Conservation (phyloP, 2,329 filamentous ascomycete species). For the Fusarium sp. region DNA sequence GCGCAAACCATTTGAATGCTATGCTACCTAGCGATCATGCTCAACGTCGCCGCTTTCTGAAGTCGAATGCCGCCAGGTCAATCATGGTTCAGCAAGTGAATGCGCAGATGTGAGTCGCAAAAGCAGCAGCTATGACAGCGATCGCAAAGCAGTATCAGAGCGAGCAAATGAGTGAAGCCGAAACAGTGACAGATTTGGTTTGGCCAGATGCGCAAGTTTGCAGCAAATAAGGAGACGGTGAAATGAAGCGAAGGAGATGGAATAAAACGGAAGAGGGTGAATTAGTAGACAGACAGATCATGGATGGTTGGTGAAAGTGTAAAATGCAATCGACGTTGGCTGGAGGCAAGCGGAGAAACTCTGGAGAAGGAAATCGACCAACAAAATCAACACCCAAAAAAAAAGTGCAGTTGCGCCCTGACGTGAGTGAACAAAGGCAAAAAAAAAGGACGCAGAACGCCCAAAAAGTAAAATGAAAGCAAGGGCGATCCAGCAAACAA, state of each 20-base stretch:
- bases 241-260: background rate
- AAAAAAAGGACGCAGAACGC: background rate
- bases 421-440: background rate
- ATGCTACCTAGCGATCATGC: slow-evolving; percentile 38
- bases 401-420: slow-evolving; percentile 5
- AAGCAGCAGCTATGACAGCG: slow-evolving; percentile 14
- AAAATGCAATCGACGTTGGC: slow-evolving; percentile 19
- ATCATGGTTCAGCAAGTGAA: slow-evolving; percentile 43
- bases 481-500: slow-evolving; percentile 22
- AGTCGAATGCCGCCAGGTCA: slow-evolving; percentile 36
- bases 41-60: slow-evolving; percentile 48
- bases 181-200: background rate
- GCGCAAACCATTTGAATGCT: slow-evolving; percentile 38
- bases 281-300: background rate
- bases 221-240: background rate
- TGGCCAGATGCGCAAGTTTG: background rate
- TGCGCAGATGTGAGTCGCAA: slow-evolving; percentile 7
- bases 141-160: slow-evolving; percentile 1
- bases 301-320: slow-evolving; percentile 2
- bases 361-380: slow-evolving; percentile 17
- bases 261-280: background rate
- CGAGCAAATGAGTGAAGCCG: slow-evolving; percentile 8
- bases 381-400: slow-evolving; percentile 7
- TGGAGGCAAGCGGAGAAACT: slow-evolving; percentile 36
- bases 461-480: background rate